Evolutionary conservation across 805 yeast genomes (phyloP), one percentile per base, ranked within the genome.

Genomic region (Diddensiella caesifluorescens): DNA sequence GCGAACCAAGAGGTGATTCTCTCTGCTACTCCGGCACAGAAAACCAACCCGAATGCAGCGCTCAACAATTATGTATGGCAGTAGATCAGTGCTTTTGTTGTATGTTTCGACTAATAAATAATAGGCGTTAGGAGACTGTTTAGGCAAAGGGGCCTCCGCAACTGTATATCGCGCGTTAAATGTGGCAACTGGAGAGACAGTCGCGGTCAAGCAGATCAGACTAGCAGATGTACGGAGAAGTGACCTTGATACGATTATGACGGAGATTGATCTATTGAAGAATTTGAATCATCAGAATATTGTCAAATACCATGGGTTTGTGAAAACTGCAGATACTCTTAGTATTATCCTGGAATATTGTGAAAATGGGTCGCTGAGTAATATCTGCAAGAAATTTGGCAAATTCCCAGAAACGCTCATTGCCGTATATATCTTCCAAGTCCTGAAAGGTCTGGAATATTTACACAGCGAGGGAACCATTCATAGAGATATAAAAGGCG

Each of bases 121-220:
- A 15, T 35, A 48, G 48, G 34, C 22, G 9, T 41, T 68, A 13
- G 72, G 72, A 36, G 82, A 78, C 36, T 72, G 81, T 27, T 68
- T 92, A 2, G 98, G 97, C 2, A 75, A 75, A 46, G 98, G 98
- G 1, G 97, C 97, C 0, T 88, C 79, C 59, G 97, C 97, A 1
- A 75, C 76, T 29, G 97, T 90, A 3, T 88, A 80, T 61, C 73
- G 75, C 45, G 95, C 90, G 0, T 64, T 79, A 22, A 83, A 87
- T 53, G 62, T 72, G 45, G 68, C 66, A 41, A 83, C 89, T 0
- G 76, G 77, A 4, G 80, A 77, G 40, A 70, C 78, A 2, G 83
- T 85, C 3, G 95, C 95, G 1, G 76, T 88, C 19, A 87, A 87
- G 58, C 89, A 83, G 57, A 78, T 87, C 22, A 64, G 71, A n/a